Evolutionary conservation across 345 rosid species (phyloP), one percentile per base, ranked within the genome.

Genomic region (Clausena lansium): DNA sequence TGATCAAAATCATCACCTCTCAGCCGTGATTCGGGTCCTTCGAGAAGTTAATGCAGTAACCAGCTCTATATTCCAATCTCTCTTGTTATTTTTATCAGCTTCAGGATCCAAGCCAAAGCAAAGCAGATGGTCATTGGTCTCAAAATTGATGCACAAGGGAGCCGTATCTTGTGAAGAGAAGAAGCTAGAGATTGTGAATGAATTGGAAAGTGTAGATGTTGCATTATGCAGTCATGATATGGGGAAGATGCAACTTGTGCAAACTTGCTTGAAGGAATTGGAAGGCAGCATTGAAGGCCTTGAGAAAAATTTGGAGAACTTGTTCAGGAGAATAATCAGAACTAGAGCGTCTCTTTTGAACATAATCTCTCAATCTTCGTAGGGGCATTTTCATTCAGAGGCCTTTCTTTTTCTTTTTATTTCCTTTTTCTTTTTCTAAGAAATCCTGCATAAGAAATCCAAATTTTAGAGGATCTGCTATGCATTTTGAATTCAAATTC

Each of bases 301-400:
- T 28, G 97, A 91, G 77, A 86, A 78, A 59, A 72, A 87, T 45
- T 79, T 94, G 66, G 91, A 93, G 77, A 55, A 86, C 30, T 65
- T 88, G 69, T 88, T 88, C 70, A 89, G 94, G 87, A 50, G 75
- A 58, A 77, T 94, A 86, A 83, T 90, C 8, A 89, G 87, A 81
- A 75, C 93, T 74, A 86, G 97, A 78, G 79, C 92, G 28, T 82
- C 95, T 19, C 80, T 93, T 72, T 82, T 91, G 83, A 94, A 90
- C 82, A 88, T 91, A n/a, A 74, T 88, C 73, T 93, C 94, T 67
- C 88, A 81, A 54, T 92, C 84, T 77, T 17, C 57, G 22, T 52
- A 52, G 47, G 47, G 47, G 7, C 52, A 5, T 45, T 30, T 11
- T 58, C 30, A 9, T 11, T 58, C 30, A 9, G 20, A 39, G 13